Conservation (phyloP, 2,329 filamentous ascomycete genomes). For the Calonectria honghensis region DNA sequence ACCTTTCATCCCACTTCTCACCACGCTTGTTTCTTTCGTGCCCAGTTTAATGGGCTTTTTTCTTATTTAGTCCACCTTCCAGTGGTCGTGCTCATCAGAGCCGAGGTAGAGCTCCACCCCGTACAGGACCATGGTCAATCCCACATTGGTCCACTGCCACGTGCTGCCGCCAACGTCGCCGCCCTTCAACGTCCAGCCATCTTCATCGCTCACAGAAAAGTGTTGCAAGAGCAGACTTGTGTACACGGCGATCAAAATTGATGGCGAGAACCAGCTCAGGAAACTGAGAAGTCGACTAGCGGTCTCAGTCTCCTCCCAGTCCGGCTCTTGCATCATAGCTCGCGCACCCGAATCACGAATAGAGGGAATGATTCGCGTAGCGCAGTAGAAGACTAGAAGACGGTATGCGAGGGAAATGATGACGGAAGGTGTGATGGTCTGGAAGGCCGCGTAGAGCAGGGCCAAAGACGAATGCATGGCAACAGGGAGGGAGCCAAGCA, state of each 20-base stretch:
- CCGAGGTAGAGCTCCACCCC: conserved; percentile 92
- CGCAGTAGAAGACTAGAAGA: conserved; percentile 95
- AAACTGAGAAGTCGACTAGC: conserved; percentile 88
- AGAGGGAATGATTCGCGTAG: conserved; percentile 95
- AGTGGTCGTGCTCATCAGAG: conserved; percentile 90
- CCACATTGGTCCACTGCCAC: conserved; percentile 96
- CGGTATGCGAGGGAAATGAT: conserved; percentile 96
- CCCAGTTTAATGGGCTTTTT: not conserved
- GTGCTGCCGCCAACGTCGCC: conserved; percentile 87
- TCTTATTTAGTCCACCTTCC: conserved; percentile 89
- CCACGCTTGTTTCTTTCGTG: not conserved
- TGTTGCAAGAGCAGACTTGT: conserved; percentile 97
- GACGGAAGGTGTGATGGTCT: conserved; percentile 95
- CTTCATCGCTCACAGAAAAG: conserved; percentile 85
- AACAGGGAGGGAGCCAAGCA: conserved; percentile 87
- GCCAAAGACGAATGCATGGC: conserved; percentile 89
- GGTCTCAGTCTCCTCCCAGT: conserved; percentile 88
- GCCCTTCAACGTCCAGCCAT: conserved; percentile 89
- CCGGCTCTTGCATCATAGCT: conserved; percentile 88
- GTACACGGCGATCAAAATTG: conserved; percentile 95
- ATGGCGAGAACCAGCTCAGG: conserved; percentile 95
- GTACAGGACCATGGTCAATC: conserved; percentile 91
- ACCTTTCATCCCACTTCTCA: not conserved
- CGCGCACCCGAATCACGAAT: conserved; percentile 90
- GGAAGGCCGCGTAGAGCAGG: conserved; percentile 92